Base-by-base conservation (phyloP, 768 basidiomycete species). In the Hericium coralloides region DNA sequence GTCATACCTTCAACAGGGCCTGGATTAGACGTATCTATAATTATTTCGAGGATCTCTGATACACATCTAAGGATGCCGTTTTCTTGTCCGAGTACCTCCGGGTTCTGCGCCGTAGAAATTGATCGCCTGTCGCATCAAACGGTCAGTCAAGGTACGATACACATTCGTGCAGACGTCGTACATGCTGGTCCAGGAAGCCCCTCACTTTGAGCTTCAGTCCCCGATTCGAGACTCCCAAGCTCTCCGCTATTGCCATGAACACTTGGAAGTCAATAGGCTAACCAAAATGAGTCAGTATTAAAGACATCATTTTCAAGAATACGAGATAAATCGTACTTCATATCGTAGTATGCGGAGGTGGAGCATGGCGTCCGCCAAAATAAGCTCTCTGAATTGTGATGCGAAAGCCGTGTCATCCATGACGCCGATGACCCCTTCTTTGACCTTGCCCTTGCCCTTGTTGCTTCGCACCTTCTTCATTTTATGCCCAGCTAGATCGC, bases 281-380 rank as follows among this genome's bases (percentile, higher is more conserved):
- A 31, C 8, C 8, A 31, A 9, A 1, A 31, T 6, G 31, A 31
- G 31, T 31, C 31, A 31, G 31, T 31, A 31, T 31, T 6, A 31
- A 31, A 31, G 15, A 2, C 43, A 6, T 47, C 25, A 10, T 5
- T 15, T 53, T 4, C 2, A 6, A 12, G 38, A 20, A 23, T 18
- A 31, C 26, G 15, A 22, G 36, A n/a, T 9, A 18, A 18, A 38
- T 62, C 76, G 23, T 58, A 83, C 85, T 75, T 89, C 84, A 64
- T 82, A 85, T 25, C 84, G 81, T 60, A 89, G 66, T 58, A 89
- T 76, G 39, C 80, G 78, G 38, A 75, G 65, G 64, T 85, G 70
- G 6, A 89, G 70, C 49, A 69, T 69, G 12, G 64, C 66, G 67
- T 87, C 75, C 52, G 68, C 60, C 3, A 74, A 53, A 55, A 86